Evolutionary conservation across 306 rosid species (phyloP).

Genomic region (Quercus rubra): DNA sequence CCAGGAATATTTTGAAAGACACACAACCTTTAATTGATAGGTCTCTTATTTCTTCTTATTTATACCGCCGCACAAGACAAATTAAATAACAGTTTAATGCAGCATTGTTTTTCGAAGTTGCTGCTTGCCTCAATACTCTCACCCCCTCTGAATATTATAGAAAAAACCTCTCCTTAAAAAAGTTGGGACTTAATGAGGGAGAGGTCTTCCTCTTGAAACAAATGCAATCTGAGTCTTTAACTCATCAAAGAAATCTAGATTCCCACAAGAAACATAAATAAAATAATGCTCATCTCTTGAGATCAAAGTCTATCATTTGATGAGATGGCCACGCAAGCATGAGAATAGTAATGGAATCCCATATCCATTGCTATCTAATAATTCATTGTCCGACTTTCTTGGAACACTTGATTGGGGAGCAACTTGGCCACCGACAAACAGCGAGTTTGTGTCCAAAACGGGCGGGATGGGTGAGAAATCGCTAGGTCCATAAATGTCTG

Average conservation of each 20-base stretch:
- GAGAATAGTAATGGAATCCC: slow-evolving; percentile 28
- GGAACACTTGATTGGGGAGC: slow-evolving; percentile 25
- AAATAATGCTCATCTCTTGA: neutral
- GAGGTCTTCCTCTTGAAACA: neutral
- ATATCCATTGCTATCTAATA: slow-evolving; percentile 29
- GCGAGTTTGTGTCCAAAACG: slow-evolving; percentile 18
- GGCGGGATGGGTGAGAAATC: slow-evolving; percentile 15
- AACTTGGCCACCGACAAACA: slow-evolving; percentile 32
- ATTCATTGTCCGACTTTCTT: slow-evolving; percentile 24
- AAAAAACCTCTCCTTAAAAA: neutral
- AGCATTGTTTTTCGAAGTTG: neutral
- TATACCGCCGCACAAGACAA: neutral
- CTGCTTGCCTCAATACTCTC: neutral
- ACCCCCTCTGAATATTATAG: neutral
- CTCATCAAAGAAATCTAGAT: neutral
- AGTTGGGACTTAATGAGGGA: neutral
- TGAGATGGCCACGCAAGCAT: slow-evolving; percentile 40
- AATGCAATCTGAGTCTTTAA: neutral
- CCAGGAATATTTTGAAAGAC: neutral
- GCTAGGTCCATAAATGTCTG: slow-evolving; percentile 21
- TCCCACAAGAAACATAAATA: neutral
- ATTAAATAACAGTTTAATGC: neutral
- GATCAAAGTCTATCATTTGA: slow-evolving; percentile 3
- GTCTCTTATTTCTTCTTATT: neutral
- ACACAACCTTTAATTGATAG: neutral